Evolutionary conservation across 441 rosid genomes (phyloP).

Genomic region (Brassica hybrid): DNA sequence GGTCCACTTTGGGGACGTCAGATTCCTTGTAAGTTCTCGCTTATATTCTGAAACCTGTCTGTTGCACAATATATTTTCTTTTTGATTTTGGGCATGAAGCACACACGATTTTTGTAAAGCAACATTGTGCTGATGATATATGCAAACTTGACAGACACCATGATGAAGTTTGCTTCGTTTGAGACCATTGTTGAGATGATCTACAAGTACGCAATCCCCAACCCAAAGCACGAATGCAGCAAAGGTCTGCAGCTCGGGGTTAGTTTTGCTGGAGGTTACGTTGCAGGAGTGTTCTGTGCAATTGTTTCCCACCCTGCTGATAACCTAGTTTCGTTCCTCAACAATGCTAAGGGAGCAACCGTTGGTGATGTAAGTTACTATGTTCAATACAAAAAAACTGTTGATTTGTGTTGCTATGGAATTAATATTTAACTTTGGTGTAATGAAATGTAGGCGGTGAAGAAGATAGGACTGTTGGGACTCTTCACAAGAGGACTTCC

Average conservation of each 20-base stretch:
- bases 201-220: constrained; percentile 87
- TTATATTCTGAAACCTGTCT: too few relatives aligned
- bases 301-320: constrained; percentile 98
- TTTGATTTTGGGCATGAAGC: neutral
- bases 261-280: constrained; percentile 95
- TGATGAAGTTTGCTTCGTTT: constrained; percentile 99
- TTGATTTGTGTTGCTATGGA: neutral
- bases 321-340: constrained; percentile 98
- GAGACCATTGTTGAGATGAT: constrained; percentile 95
- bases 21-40: constrained; percentile 84
- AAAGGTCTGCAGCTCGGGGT: constrained; percentile 84
- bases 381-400: neutral
- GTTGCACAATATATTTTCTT: neutral
- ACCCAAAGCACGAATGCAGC: constrained; percentile 91
- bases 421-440: neutral
- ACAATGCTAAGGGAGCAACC: constrained; percentile 98
- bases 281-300: constrained; percentile 97
- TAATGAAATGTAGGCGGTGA: constrained; percentile 63
- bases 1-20: constrained; percentile 99
- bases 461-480: constrained; percentile 86
- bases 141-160: constrained; percentile 65
- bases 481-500: constrained; percentile 97
- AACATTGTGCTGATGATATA: neutral
- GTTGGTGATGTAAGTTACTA: constrained; percentile 86
- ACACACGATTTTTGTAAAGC: neutral